Conservation (phyloP, 495 filamentous ascomycete genomes). For the Hapsidospora chrysogenum region DNA sequence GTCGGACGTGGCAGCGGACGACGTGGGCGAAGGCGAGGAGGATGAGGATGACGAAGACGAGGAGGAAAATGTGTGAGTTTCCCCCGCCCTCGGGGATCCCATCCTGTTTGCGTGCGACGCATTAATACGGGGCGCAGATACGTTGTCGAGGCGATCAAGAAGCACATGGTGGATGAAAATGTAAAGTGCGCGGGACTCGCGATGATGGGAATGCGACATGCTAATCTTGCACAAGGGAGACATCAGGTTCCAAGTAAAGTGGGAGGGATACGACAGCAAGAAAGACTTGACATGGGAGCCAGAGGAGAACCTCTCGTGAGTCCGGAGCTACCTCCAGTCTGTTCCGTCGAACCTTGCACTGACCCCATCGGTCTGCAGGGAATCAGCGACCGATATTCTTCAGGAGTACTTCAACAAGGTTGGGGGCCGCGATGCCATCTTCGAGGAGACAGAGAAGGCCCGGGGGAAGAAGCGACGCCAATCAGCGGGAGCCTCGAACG, state of each 20-base stretch:
- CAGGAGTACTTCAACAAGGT: slow-evolving; percentile 25
- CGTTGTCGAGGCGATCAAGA: slow-evolving; percentile 39
- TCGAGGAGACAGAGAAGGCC: slow-evolving; percentile 19
- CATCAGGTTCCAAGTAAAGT: slow-evolving; percentile 37
- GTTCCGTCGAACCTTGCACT: slow-evolving; percentile 3
- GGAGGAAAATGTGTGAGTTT: slow-evolving; percentile 14
- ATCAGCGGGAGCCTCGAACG: slow-evolving; percentile 12
- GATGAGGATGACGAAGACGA: slow-evolving; percentile 21
- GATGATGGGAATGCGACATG: too few species aligned
- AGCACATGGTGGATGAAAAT: slow-evolving; percentile 31
- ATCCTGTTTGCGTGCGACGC: too few species aligned
- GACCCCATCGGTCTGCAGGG: slow-evolving; percentile 15
- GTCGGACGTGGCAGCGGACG: slow-evolving; percentile 5
- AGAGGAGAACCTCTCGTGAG: slow-evolving; percentile 37
- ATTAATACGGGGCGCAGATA: slow-evolving; percentile 24
- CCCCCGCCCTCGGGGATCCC: slow-evolving; percentile 2
- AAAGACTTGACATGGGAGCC: slow-evolving; percentile 44
- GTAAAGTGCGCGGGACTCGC: too few species aligned
- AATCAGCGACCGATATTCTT: slow-evolving; percentile 25
- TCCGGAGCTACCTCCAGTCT: neutral
- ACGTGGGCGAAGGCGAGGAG: slow-evolving; percentile 15
- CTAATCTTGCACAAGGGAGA: slow-evolving; percentile 18
- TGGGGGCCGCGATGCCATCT: slow-evolving; percentile 37
- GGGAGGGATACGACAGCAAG: slow-evolving; percentile 44
- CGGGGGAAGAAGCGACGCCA: slow-evolving; percentile 29